Conservation (phyloP, 495 filamentous ascomycete species). For the Durotheca rogersii region DNA sequence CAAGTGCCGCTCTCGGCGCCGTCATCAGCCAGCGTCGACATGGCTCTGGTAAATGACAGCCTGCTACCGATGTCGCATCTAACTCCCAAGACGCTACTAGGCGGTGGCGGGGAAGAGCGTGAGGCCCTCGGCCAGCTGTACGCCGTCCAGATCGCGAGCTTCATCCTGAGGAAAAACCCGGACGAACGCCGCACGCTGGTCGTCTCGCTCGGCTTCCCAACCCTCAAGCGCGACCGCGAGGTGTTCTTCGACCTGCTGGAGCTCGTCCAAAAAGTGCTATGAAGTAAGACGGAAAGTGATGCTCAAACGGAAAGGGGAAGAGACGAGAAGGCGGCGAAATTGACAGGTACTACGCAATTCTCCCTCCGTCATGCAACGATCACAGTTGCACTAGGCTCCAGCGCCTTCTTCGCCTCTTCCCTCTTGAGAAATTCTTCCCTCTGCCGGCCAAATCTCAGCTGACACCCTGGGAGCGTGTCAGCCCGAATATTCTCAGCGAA, state of each 20-base stretch:
- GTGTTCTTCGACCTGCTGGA: slow-evolving; percentile 83
- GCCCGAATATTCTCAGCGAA: not conserved
- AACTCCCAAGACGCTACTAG: slow-evolving; percentile 84
- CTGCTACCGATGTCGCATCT: slow-evolving; percentile 73
- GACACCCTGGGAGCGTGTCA: slow-evolving; percentile 39
- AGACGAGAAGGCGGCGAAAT: not conserved
- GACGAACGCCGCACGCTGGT: slow-evolving; percentile 78
- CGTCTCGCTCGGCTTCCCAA: slow-evolving; percentile 76
- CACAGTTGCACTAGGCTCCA: slow-evolving; percentile 41
- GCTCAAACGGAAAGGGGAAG: not conserved
- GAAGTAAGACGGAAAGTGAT: slow-evolving; percentile 1
- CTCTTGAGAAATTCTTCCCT: slow-evolving; percentile 35
- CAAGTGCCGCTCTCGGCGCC: slow-evolving; percentile 79
- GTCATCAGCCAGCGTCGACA: slow-evolving; percentile 59
- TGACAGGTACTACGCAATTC: too few species aligned
- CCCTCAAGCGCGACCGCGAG: slow-evolving; percentile 62
- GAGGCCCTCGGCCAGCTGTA: slow-evolving; percentile 85
- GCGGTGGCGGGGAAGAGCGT: slow-evolving; percentile 74
- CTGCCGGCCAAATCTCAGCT: slow-evolving; percentile 42
- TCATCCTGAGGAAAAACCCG: slow-evolving; percentile 67
- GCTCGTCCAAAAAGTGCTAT: slow-evolving; percentile 64
- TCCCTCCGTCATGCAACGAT: slow-evolving; percentile 34
- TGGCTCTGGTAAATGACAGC: slow-evolving; percentile 53
- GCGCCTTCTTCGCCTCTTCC: slow-evolving; percentile 21
- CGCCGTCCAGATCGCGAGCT: slow-evolving; percentile 83